Evolutionary conservation across 441 rosid species (phyloP).

Genomic region (Arabidopsis hybrid): DNA sequence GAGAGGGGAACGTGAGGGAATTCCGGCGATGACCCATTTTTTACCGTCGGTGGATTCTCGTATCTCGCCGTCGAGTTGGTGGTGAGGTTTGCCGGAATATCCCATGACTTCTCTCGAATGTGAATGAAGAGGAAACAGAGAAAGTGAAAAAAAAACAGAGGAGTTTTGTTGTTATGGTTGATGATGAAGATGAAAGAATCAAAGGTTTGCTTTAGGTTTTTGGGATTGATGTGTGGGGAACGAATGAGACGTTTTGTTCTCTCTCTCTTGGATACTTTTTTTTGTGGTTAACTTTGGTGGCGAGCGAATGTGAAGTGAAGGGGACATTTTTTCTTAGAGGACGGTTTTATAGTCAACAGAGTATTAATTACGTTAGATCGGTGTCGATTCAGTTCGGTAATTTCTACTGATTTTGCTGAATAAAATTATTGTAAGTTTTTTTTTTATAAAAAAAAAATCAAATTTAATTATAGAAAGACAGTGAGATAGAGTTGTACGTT

Average conservation of each 20-base stretch:
- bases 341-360: conserved; percentile 35
- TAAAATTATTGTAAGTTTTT: neutral
- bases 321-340: conserved; percentile 7
- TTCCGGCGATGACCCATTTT: conserved; percentile 76
- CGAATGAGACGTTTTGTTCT: conserved; percentile 25
- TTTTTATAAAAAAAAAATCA: neutral
- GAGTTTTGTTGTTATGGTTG: conserved; percentile 28
- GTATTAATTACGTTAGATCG: conserved; percentile 27
- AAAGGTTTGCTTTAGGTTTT: conserved; percentile 22
- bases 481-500: conserved; percentile 21
- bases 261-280: neutral
- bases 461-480: neutral
- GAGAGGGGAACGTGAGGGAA: conserved; percentile 68
- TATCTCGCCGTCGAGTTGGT: conserved; percentile 59
- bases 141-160: conserved; percentile 44
- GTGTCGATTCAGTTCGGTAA: conserved; percentile 39
- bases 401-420: neutral
- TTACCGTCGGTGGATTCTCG: conserved; percentile 54
- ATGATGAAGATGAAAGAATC: conserved; percentile 45
- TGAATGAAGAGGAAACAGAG: conserved; percentile 13
- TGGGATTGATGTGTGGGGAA: conserved; percentile 24
- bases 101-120: conserved; percentile 52
- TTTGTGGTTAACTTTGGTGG: neutral
- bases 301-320: conserved; percentile 20
- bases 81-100: conserved; percentile 49